Evolutionary conservation across 2,329 filamentous ascomycete species (phyloP).

Genomic region (Pseudocercospora fuligena): DNA sequence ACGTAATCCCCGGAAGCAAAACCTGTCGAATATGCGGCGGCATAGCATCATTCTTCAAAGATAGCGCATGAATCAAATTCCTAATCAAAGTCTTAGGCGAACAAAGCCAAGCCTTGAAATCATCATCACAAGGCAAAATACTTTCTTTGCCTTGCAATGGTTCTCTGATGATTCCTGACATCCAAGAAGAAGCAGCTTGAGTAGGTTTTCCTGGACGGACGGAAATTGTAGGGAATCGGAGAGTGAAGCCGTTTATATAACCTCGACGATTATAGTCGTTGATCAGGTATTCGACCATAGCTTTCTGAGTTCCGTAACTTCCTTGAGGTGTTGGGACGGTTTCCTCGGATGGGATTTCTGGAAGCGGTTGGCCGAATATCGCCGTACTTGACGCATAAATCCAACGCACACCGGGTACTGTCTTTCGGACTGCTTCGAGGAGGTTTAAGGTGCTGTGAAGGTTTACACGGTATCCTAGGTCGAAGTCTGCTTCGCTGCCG

Average conservation of each 20-base stretch:
- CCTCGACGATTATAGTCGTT: constrained; percentile 59
- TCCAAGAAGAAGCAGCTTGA: constrained; percentile 57
- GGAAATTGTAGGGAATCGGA: constrained; percentile 58
- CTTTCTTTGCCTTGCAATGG: constrained; percentile 56
- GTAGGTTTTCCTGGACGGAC: constrained; percentile 58
- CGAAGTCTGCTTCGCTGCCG: constrained; percentile 58
- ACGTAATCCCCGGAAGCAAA: constrained; percentile 60
- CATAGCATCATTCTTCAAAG: constrained; percentile 57
- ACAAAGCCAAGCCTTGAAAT: constrained; percentile 63
- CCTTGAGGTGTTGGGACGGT: constrained; percentile 55
- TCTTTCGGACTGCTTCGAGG: constrained; percentile 54
- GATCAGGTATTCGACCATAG: constrained; percentile 55
- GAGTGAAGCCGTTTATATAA: constrained; percentile 49
- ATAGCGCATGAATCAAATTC: constrained; percentile 60
- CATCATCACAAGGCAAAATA: constrained; percentile 56
- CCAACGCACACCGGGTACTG: constrained; percentile 53
- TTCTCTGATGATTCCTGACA: constrained; percentile 59
- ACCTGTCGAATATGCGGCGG: constrained; percentile 56
- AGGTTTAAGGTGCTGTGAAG: constrained; percentile 55
- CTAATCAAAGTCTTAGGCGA: constrained; percentile 59
- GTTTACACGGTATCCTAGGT: constrained; percentile 57
- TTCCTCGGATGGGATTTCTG: constrained; percentile 48
- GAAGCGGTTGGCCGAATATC: constrained; percentile 55
- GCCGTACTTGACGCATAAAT: constrained; percentile 57
- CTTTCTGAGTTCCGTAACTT: constrained; percentile 58